Base-by-base conservation (phyloP, 2,329 filamentous ascomycete genomes). In the Didymella glomerata region DNA sequence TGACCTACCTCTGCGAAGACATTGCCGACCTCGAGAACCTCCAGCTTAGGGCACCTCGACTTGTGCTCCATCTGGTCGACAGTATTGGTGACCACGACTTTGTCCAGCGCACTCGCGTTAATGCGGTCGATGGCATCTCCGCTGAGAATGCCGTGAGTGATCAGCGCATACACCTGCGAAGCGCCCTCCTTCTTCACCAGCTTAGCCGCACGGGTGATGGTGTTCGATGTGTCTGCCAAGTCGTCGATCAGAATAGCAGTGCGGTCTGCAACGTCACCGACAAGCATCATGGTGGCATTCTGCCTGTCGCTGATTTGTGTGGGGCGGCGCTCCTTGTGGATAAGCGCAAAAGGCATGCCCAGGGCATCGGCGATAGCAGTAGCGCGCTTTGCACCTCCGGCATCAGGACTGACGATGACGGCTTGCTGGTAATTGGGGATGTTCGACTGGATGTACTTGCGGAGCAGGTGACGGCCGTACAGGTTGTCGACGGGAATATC, bases 401-500 rank as follows among this genome's bases (percentile, higher is more conserved):
- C 95, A 80, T 99, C 95, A 8, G 95, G 95, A 73, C 92, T 96
- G 70, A 99, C 94, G 73, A 99, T 90, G 45, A 99, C 93, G 36
- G 92, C 91, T 57, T 94, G 87, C 77, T 89, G 90, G 79, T 89
- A 93, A 73, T 93, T 89, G 48, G 91, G 89, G 60, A 97, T 95
- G 70, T 92, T 87, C 73, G 90, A 88, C 75, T 93, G 89, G 68
- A 89, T 88, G 76, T 88, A 88, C 69, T 85, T 86, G 73, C 86
- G 85, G 57, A 89, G 82, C 49, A 93, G 81, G 48, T 90, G 89
- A 68, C 91, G 88, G 56, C 89, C 94, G 80, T 98, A 98, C 18
- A 99, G 84, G 77, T 99, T 99, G 81, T 99, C 95, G 56, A 99
- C 95, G 2, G 95, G 95, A 58, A 98, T 97, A 74, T 99, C 94